phyloP scores from a whole-genome alignment of 176 grass and related monocot genomes.

The Musa itinerans region DNA sequence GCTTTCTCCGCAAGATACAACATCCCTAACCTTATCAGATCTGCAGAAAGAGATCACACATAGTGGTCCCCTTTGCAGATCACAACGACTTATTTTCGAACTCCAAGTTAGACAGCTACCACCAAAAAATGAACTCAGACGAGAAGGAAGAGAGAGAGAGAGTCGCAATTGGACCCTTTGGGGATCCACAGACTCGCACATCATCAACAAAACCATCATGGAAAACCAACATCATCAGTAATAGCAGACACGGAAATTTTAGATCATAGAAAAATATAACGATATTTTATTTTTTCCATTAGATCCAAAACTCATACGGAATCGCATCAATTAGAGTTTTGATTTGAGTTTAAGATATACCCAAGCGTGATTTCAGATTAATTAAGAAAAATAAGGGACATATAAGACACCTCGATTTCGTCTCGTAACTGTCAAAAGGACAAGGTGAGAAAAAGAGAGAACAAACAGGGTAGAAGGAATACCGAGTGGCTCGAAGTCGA shows the following conservation, averaged over 20 bases:
- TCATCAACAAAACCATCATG: background rate
- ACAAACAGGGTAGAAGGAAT: background rate
- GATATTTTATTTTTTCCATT: background rate
- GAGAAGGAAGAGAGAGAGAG: background rate
- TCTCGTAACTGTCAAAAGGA: too few species aligned
- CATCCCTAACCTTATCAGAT: background rate
- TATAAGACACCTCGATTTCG: too few species aligned
- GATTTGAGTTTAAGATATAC: background rate
- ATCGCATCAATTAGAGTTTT: background rate
- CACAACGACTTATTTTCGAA: background rate
- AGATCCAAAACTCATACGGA: background rate
- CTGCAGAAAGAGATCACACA: background rate
- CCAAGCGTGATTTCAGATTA: background rate
- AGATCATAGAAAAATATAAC: background rate
- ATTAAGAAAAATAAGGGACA: background rate
- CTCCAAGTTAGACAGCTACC: background rate
- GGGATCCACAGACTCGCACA: background rate
- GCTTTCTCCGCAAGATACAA: background rate
- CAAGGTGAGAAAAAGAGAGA: background rate
- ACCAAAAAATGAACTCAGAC: background rate
- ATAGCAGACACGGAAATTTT: background rate
- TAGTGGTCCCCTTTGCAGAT: background rate
- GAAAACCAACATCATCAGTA: background rate
- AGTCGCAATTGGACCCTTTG: background rate
- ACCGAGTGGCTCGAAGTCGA: slow-evolving; percentile 14